Base-by-base conservation (phyloP, 2,329 filamentous ascomycete species). In the Chaetoscypha palmicola region DNA sequence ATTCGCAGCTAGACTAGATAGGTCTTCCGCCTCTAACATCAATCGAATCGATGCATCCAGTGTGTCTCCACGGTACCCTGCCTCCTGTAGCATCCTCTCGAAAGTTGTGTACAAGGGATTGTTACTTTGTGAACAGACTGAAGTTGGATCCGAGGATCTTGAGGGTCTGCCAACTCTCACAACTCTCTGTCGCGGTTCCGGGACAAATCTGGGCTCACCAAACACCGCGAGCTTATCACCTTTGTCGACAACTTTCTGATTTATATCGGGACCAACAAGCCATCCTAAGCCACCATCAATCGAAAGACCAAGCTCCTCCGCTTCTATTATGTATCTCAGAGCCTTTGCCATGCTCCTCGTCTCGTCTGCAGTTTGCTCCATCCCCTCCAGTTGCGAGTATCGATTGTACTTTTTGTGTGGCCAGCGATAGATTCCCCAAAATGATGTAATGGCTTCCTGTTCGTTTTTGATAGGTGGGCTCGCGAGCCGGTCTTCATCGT, bases 261-360 rank as follows among this genome's bases (percentile, higher is more conserved):
- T 71, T 14, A 70, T 63, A 58, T 84, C 79, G 1, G 80, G 76
- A 1, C 81, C 80, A 36, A 67, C 66, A 9, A 86, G 68, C 69
- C 79, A 86, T 9, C 83, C 83, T 28, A 86, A 67, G 8, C 82
- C 81, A 44, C 73, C 79, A 56, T 84, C 78, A 31, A 84, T 71
- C 14, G 77, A 83, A 3, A 87, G 62, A 0, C 76, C 82, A n/a
- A 87, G 68, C 48, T 84, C 79, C 26, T 67, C 69, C 2, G 81
- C 73, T 7, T 70, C 68, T 2, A 58, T 64, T 1, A 85, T 67
- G 41, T 71, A 73, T 9, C 67, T 67, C 44, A 87, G 71, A 2
- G 81, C 79, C 24, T 70, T 66, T 48, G 71, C 76, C 76, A 84
- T 79, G 22, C 70, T 71, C 8, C 69, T 67, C 0, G 72, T 77